phyloP scores from a whole-genome alignment of 2,329 filamentous ascomycete species.

The Aspergillus neotritici region DNA sequence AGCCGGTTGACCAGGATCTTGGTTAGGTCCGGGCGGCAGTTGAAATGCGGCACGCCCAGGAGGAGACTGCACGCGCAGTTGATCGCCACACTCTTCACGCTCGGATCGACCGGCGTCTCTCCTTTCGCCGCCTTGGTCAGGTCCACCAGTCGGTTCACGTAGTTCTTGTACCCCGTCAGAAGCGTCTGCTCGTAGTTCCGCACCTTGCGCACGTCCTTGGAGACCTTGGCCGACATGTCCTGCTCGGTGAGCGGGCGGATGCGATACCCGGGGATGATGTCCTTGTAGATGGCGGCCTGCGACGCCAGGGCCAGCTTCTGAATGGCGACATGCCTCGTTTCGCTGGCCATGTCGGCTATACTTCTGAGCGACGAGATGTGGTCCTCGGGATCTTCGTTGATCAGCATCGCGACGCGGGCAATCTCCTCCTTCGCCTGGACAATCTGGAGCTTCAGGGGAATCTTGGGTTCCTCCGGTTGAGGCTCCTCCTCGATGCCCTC shows the following conservation, averaged over 20 bases:
- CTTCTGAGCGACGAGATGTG: slow-evolving; percentile 73
- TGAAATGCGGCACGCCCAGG: slow-evolving; percentile 86
- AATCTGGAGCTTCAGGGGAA: slow-evolving; percentile 74
- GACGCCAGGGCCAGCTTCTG: slow-evolving; percentile 82
- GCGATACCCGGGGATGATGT: slow-evolving; percentile 91
- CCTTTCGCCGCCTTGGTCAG: slow-evolving; percentile 56
- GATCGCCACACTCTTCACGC: slow-evolving; percentile 68
- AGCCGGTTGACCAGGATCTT: slow-evolving; percentile 83
- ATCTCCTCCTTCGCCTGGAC: slow-evolving; percentile 85
- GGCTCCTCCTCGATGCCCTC: slow-evolving; percentile 45
- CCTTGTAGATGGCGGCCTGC: slow-evolving; percentile 86
- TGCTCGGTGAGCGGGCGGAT: slow-evolving; percentile 78
- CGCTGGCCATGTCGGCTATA: slow-evolving; percentile 65
- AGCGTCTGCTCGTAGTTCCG: slow-evolving; percentile 83
- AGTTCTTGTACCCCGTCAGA: slow-evolving; percentile 76
- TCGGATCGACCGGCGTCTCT: slow-evolving; percentile 28
- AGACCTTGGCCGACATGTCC: slow-evolving; percentile 70
- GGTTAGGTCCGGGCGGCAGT: slow-evolving; percentile 82
- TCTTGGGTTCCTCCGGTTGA: slow-evolving; percentile 51
- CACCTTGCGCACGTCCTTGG: slow-evolving; percentile 81
- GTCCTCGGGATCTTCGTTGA: slow-evolving; percentile 93
- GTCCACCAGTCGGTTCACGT: slow-evolving; percentile 68
- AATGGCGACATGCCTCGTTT: slow-evolving; percentile 59
- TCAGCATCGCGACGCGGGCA: slow-evolving; percentile 68
- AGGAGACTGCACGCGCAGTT: slow-evolving; percentile 79